phyloP scores from a whole-genome alignment of 2,329 filamentous ascomycete species.

The Thermothelomyces thermophilus region DNA sequence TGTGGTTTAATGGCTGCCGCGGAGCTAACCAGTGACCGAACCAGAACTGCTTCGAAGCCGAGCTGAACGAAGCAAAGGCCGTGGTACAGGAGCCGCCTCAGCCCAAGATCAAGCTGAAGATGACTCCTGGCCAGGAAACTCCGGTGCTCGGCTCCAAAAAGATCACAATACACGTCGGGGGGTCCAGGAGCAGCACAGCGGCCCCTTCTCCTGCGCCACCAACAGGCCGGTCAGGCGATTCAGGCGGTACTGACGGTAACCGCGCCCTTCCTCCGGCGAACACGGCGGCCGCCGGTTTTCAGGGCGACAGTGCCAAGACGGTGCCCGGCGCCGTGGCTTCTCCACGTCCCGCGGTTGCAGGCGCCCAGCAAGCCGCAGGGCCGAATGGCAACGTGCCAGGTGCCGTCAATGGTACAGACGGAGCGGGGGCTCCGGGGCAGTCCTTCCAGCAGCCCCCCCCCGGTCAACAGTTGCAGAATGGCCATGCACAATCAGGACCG shows the following conservation, averaged over 20 bases:
- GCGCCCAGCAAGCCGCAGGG: slow-evolving; percentile 28
- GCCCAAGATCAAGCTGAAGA: slow-evolving; percentile 75
- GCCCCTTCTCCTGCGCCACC: slow-evolving; percentile 43
- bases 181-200: slow-evolving; percentile 44
- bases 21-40: slow-evolving; percentile 16
- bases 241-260: slow-evolving; percentile 30
- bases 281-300: slow-evolving; percentile 10
- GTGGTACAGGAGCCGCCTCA: slow-evolving; percentile 65
- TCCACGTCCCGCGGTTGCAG: slow-evolving; percentile 39
- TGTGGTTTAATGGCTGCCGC: background rate
- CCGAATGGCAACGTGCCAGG: slow-evolving; percentile 13
- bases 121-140: slow-evolving; percentile 44
- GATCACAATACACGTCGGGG: slow-evolving; percentile 66
- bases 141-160: slow-evolving; percentile 46
- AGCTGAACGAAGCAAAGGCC: slow-evolving; percentile 65
- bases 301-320: slow-evolving; percentile 30
- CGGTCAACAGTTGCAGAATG: slow-evolving; percentile 34
- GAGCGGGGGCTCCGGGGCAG: slow-evolving; percentile 22
- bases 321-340: slow-evolving; percentile 37
- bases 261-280: slow-evolving; percentile 5
- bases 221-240: slow-evolving; percentile 32
- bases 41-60: slow-evolving; percentile 61
- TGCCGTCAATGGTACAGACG: slow-evolving; percentile 25
- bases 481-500: slow-evolving; percentile 26
- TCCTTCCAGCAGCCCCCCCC: slow-evolving; percentile 16